Evolutionary conservation across 2,329 filamentous ascomycete species (phyloP), one percentile per base, ranked within the genome.

Genomic region (Aspergillus udagawae): DNA sequence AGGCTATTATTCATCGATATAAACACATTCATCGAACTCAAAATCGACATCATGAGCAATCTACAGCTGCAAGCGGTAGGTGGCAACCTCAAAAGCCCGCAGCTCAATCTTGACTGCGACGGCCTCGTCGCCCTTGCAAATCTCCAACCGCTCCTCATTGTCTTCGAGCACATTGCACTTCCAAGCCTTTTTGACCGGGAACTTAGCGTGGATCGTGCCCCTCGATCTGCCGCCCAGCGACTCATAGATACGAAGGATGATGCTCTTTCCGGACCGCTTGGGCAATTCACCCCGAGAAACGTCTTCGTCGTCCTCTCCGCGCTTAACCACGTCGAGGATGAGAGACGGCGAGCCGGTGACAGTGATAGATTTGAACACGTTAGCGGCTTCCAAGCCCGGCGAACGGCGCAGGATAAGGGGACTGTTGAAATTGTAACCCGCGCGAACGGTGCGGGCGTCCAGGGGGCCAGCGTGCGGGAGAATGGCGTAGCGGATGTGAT

Each of bases 81-180:
- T 94, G 21, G 87, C 90, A 57, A 96, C 89, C 79, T 96, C 92
- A 73, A 95, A 96, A 21, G 91, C 84, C 65, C 89, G 82, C 63
- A 96, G 70, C 53, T 83, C 82, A 64, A 94, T 83, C 49, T 80
- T 71, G 57, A 90, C 83, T 64, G 77, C 74, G 14, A 73, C 65
- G 51, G 62, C 67, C 27, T 69, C 70, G 4, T 68, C 70, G n/a
- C 58, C 52, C 55, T 75, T 68, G 7, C 67, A 59, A n/a, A 87
- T 60, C 53, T 81, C 72, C 57, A 91, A 66, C 69, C 86, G 85
- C 62, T 91, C 87, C 55, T 86, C 75, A 66, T 96, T 89, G 73
- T 99, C 94, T 73, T 99, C 94, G 32, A 99, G 77, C 60, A 95
- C 73, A 75, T 96, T 97, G 45, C 86, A 87, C 82, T 91, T 96